Evolutionary conservation across 352 stramenopile genomes (phyloP), one percentile per base, ranked within the genome.

Genomic region (Globisporangium mamillatum): DNA sequence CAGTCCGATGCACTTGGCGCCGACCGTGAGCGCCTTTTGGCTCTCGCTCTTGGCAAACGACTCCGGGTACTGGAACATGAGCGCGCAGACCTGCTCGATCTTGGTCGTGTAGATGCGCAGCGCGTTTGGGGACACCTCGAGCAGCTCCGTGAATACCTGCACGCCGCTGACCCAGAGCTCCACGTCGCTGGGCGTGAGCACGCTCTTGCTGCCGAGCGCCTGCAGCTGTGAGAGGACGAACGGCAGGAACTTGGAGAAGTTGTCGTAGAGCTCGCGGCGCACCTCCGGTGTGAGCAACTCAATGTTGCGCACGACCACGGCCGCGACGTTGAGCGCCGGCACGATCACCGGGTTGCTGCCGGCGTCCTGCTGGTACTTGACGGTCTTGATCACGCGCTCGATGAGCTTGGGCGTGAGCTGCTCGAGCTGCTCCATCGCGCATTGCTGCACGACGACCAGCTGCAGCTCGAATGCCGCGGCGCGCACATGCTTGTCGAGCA

Each of bases 401-500:
- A 88, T 76, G 64, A 93, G 75, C 73, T 84, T 86, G 12, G 75
- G 66, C 25, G 75, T 72, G 25, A 86, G 73, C 54, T 60, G 14
- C 72, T 95, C 88, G 8, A 95, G 73, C 57, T 75, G 68, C 36
- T 89, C 80, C 50, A 92, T 64, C 22, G 76, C 73, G 55, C 77
- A 89, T 67, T 91, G 84, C 70, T 86, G 75, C 38, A 81, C 73
- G 25, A 77, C 75, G n/a, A 88, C 75, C 9, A 80, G 72, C 70
- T 92, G 65, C 41, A 94, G 67, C 68, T 90, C 72, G 63, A 89
- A 88, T 5, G 82, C 88, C 3, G 85, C 78, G 14, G 74, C 73
- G 58, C 80, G 78, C 55, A 82, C 69, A 18, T 46, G 48, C 8
- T 63, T 67, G 64, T 75, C 72, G 18, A 79, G 44, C 18, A 65